phyloP scores from a whole-genome alignment of 305 asterid species.

The Fraxinus sp. region DNA sequence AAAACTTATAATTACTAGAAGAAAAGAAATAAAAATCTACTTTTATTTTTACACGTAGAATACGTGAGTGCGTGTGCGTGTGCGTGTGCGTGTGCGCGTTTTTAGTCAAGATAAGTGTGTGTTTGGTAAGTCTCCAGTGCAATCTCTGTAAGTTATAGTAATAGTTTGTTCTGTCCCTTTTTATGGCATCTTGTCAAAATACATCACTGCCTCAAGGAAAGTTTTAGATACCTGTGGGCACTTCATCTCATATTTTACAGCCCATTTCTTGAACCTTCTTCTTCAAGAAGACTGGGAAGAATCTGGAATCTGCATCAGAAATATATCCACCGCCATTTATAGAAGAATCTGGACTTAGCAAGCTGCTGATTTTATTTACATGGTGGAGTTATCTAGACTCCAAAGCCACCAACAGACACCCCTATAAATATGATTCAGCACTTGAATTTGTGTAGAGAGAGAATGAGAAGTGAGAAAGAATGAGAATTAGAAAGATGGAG shows the following conservation, averaged over 20 bases:
- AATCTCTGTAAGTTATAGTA: slow-evolving; percentile 10
- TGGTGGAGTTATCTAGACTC: not conserved
- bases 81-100: not conserved
- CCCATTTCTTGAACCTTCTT: not conserved
- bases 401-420: not conserved
- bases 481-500: not conserved
- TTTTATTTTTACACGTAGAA: not conserved
- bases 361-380: not conserved
- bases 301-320: not conserved
- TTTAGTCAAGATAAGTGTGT: not conserved
- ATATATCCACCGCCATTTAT: not conserved
- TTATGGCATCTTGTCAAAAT: slow-evolving; percentile 4
- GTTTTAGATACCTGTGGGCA: not conserved
- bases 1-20: not conserved
- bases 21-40: not conserved
- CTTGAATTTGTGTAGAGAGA: not conserved
- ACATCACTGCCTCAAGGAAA: not conserved
- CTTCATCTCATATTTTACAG: not conserved
- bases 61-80: not conserved
- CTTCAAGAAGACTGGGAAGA: not conserved
- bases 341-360: not conserved
- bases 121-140: not conserved
- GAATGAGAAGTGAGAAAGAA: not conserved
- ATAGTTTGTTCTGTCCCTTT: slow-evolving; percentile 18
- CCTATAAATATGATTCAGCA: not conserved